phyloP scores from a whole-genome alignment of 805 yeast species.

The Monosporozyma servazzii region DNA sequence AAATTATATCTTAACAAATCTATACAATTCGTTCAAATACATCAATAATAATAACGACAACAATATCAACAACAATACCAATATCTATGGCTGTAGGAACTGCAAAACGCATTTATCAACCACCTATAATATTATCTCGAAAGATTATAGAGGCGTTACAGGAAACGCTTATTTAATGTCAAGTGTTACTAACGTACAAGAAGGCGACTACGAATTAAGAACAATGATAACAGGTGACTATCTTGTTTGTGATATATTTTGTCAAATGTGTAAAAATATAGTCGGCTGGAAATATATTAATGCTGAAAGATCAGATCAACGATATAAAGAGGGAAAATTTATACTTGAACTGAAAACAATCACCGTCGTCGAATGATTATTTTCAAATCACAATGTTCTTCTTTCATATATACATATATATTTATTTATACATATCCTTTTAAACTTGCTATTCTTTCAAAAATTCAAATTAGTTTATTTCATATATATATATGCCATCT shows the following conservation, averaged over 20 bases:
- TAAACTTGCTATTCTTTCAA: too few species aligned
- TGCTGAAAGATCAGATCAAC: conserved; percentile 38
- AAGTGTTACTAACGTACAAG: conserved; percentile 38
- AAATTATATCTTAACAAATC: not conserved
- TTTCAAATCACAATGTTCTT: not conserved
- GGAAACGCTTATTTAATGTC: conserved; percentile 52
- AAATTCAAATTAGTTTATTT: too few species aligned
- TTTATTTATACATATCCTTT: not conserved
- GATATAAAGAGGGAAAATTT: conserved; percentile 53
- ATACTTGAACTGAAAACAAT: conserved; percentile 39
- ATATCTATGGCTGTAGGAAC: conserved; percentile 25
- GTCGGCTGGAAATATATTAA: conserved; percentile 62
- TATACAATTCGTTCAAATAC: too few species aligned
- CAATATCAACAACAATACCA: not conserved
- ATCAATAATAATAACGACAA: too few species aligned
- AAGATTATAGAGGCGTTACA: conserved; percentile 44
- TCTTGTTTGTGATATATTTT: conserved; percentile 45
- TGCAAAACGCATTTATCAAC: conserved; percentile 29
- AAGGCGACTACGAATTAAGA: conserved; percentile 32
- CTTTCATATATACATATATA: not conserved
- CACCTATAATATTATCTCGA: conserved; percentile 25
- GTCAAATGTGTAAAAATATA: conserved; percentile 44
- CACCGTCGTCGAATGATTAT: conserved; percentile 13
- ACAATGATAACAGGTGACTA: conserved; percentile 56
- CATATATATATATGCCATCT: not conserved